Conservation (phyloP, 257 asterid genomes). For the Forsythia viridissima region DNA sequence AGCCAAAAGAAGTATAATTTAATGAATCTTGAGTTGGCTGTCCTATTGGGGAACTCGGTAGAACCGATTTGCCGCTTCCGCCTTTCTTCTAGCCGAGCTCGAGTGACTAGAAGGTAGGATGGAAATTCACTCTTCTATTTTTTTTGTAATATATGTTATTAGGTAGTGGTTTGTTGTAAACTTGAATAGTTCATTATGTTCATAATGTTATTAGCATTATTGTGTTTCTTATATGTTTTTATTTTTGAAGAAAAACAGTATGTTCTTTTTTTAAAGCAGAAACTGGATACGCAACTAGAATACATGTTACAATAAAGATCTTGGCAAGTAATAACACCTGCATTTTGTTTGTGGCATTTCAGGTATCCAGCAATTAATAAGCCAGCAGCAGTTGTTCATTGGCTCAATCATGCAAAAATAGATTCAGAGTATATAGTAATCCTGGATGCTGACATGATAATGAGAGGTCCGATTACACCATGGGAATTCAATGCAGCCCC, state of each 20-base stretch:
- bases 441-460: constrained; percentile 94
- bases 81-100: background rate
- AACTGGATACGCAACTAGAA: background rate
- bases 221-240: background rate
- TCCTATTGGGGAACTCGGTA: background rate
- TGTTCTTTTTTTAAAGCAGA: background rate
- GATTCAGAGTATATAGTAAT: constrained; percentile 90
- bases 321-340: background rate
- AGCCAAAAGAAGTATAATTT: background rate
- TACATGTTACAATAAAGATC: background rate
- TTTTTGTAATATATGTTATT: background rate
- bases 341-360: constrained; percentile 24
- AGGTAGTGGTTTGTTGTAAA: background rate
- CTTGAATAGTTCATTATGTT: background rate
- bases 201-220: background rate
- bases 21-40: background rate
- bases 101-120: background rate
- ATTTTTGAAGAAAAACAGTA: background rate
- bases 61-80: background rate
- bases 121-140: background rate
- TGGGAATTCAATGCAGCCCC: constrained; percentile 91
- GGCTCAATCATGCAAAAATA: constrained; percentile 91
- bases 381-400: constrained; percentile 98
- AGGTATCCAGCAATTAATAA: constrained; percentile 99
- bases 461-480: constrained; percentile 93